phyloP scores from a whole-genome alignment of 2,329 filamentous ascomycete genomes.

The Scedosporium apiospermum region DNA sequence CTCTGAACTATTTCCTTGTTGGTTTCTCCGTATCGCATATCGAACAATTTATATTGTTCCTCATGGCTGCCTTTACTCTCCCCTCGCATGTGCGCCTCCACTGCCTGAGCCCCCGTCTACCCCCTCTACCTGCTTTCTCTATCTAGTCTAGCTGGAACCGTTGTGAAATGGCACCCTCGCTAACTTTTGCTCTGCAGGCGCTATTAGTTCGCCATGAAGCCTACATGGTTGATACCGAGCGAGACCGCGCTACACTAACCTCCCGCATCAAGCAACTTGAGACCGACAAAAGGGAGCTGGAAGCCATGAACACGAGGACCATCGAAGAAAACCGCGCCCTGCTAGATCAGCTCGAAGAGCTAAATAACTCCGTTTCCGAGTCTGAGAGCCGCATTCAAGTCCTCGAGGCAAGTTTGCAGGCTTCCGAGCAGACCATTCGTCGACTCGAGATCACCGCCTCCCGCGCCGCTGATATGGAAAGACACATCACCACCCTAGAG shows the following conservation, averaged over 20 bases:
- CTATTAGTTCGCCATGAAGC: constrained; percentile 86
- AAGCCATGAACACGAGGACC: constrained; percentile 65
- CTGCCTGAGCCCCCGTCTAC: constrained; percentile 12
- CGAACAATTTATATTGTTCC: constrained; percentile 3
- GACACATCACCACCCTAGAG: constrained; percentile 70
- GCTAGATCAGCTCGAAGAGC: constrained; percentile 71
- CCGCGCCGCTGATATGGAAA: constrained; percentile 70
- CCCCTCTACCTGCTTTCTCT: not conserved
- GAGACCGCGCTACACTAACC: constrained; percentile 66
- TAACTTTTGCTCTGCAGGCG: constrained; percentile 73
- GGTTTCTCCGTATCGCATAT: constrained; percentile 14
- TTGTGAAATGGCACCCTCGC: constrained; percentile 25
- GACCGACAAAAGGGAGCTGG: constrained; percentile 61
- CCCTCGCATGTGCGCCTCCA: constrained; percentile 6
- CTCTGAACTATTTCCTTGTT: not conserved
- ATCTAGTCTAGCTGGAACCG: constrained; percentile 11
- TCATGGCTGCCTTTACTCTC: not conserved
- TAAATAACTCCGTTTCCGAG: constrained; percentile 71
- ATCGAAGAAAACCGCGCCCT: constrained; percentile 77
- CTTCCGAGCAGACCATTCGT: constrained; percentile 68
- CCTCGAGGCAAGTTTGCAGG: constrained; percentile 66
- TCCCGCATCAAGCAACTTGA: constrained; percentile 69
- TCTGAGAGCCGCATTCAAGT: constrained; percentile 72
- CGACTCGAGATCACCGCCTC: constrained; percentile 64
- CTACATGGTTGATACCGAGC: constrained; percentile 87